Evolutionary conservation across 2,329 filamentous ascomycete genomes (phyloP).

Genomic region (Neofusicoccum laricinum): DNA sequence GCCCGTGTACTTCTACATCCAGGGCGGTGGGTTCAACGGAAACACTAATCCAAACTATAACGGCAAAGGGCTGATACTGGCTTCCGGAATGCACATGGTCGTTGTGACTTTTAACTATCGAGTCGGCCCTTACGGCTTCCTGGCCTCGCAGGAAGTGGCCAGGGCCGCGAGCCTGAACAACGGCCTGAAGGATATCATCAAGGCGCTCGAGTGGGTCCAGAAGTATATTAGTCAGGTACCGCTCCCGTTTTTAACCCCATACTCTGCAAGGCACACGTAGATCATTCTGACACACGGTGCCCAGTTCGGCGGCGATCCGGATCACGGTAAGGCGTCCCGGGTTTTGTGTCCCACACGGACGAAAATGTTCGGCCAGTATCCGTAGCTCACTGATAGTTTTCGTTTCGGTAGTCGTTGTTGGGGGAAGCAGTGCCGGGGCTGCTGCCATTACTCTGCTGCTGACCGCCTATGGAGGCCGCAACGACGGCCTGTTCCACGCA

Average conservation of each 20-base stretch:
- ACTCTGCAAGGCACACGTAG: neutral
- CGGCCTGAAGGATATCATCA: conserved; percentile 68
- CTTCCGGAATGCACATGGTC: conserved; percentile 59
- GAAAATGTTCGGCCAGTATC: neutral
- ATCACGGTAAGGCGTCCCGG: conserved; percentile 39
- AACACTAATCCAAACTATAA: conserved; percentile 53
- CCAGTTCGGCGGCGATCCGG: conserved; percentile 67
- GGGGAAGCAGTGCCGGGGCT: conserved; percentile 67
- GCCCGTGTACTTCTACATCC: conserved; percentile 63
- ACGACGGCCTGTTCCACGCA: conserved; percentile 52
- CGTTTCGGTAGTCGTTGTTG: conserved; percentile 54
- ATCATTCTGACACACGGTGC: neutral
- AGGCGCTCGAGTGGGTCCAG: conserved; percentile 68
- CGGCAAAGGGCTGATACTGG: conserved; percentile 59
- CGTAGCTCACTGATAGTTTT: neutral
- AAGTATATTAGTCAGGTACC: conserved; percentile 54
- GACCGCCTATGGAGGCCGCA: conserved; percentile 46
- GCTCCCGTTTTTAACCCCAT: neutral
- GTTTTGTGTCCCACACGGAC: neutral
- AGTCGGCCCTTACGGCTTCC: conserved; percentile 70
- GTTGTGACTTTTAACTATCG: conserved; percentile 75
- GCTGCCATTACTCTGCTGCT: conserved; percentile 28
- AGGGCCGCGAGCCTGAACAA: conserved; percentile 59
- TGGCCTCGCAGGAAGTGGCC: conserved; percentile 57
- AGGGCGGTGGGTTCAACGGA: conserved; percentile 45